Conservation (phyloP, 1,284 basidiomycete genomes). For the Ustilago vetiveriae region DNA sequence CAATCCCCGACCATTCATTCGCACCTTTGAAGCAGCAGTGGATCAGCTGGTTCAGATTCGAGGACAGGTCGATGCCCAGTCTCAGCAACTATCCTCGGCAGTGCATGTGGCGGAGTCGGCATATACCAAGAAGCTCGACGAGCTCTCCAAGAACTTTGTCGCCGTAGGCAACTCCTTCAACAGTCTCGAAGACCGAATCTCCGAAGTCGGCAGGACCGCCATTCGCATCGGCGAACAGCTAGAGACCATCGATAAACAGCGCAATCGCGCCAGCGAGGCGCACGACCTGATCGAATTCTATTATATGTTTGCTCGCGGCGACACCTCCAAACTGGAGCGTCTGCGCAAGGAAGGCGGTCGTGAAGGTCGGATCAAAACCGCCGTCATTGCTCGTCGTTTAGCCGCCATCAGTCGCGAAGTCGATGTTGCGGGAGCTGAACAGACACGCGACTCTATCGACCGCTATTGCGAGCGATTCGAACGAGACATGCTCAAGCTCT, state of each 20-base stretch:
- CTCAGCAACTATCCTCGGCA: conserved; percentile 88
- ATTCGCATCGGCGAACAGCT: conserved; percentile 93
- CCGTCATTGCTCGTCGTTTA: conserved; percentile 86
- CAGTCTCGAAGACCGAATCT: conserved; percentile 72
- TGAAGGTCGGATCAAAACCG: conserved; percentile 86
- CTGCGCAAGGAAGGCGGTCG: conserved; percentile 78
- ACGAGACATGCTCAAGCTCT: conserved; percentile 95
- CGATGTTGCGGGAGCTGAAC: conserved; percentile 68
- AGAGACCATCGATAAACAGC: conserved; percentile 90
- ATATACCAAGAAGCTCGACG: conserved; percentile 90
- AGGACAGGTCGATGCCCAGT: conserved; percentile 85
- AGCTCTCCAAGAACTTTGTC: conserved; percentile 91
- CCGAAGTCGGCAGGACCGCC: conserved; percentile 91
- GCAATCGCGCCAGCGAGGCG: conserved; percentile 90
- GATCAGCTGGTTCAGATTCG: conserved; percentile 85
- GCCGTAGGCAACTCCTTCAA: conserved; percentile 60
- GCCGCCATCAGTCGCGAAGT: conserved; percentile 90
- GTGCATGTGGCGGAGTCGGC: conserved; percentile 90
- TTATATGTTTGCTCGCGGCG: conserved; percentile 87
- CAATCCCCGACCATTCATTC: conserved; percentile 90
- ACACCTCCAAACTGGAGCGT: conserved; percentile 80
- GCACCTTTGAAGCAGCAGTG: conserved; percentile 87
- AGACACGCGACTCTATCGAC: conserved; percentile 74
- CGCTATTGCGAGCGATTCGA: conserved; percentile 98
- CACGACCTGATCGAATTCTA: conserved; percentile 95